Evolutionary conservation across 2,329 filamentous ascomycete genomes (phyloP).

Genomic region (Reticulascus tulasneorum): DNA sequence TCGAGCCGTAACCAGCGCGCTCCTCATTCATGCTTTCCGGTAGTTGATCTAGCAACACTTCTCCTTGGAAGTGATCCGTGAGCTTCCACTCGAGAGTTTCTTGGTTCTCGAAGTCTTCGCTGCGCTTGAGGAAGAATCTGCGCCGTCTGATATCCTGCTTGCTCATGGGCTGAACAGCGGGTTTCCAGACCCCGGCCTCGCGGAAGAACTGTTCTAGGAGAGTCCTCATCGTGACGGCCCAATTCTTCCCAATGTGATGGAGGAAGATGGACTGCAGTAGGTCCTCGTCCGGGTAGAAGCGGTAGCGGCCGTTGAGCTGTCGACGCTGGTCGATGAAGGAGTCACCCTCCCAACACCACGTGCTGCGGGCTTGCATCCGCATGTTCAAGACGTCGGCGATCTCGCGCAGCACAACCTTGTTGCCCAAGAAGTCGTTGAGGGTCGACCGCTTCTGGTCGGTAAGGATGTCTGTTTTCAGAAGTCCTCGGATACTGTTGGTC

Average conservation of each 20-base stretch:
- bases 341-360: conserved; percentile 34
- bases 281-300: conserved; percentile 54
- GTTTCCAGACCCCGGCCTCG: conserved; percentile 25
- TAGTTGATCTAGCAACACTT: conserved; percentile 55
- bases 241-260: conserved; percentile 33
- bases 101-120: neutral
- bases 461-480: conserved; percentile 35
- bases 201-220: conserved; percentile 20
- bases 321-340: conserved; percentile 32
- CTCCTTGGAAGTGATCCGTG: conserved; percentile 28
- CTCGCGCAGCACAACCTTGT: conserved; percentile 34
- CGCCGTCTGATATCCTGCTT: conserved; percentile 35
- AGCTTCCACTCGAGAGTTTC: conserved; percentile 27
- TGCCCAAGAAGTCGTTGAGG: conserved; percentile 33
- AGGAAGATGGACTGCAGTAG: conserved; percentile 37
- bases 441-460: conserved; percentile 37
- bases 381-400: conserved; percentile 43
- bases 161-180: conserved; percentile 17
- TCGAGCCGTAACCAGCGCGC: conserved; percentile 28
- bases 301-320: conserved; percentile 45
- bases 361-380: conserved; percentile 30
- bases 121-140: conserved; percentile 35
- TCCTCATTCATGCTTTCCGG: conserved; percentile 34
- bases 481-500: conserved; percentile 29
- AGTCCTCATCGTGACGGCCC: conserved; percentile 27